Conservation (phyloP, 1,284 basidiomycete genomes). For the Neonothopanus nambi region DNA sequence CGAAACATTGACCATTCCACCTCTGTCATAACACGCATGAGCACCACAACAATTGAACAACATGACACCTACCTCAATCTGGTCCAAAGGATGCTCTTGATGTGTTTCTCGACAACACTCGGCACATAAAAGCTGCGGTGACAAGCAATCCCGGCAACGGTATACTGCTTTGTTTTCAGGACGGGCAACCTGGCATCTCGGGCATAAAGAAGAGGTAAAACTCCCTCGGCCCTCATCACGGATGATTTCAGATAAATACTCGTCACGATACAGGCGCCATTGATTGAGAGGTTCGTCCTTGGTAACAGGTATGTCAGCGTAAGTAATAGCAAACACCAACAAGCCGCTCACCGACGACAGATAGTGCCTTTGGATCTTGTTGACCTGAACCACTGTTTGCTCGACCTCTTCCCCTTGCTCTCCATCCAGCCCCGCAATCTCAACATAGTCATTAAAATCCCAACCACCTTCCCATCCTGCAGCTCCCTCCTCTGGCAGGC, state of each 20-base stretch:
- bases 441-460: no score
- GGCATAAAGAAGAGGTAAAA: neutral
- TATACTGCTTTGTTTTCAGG: no score
- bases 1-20: constrained; percentile 17
- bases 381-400: no score
- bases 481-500: no score
- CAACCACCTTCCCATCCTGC: no score
- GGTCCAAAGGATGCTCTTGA: constrained; percentile 17
- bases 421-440: no score
- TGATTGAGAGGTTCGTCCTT: constrained; percentile 13
- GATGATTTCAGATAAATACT: constrained; percentile 15
- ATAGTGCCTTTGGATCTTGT: no score
- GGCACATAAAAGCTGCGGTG: constrained; percentile 11
- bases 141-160: constrained; percentile 18
- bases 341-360: no score
- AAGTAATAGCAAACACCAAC: no score
- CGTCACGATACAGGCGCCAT: constrained; percentile 11
- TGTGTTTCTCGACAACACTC: constrained; percentile 18
- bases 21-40: neutral
- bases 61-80: constrained; percentile 18
- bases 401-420: no score
- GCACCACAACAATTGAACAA: neutral
- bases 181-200: no score
- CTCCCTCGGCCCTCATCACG: constrained; percentile 15
- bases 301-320: neutral